Evolutionary conservation across 257 asterid genomes (phyloP), one percentile per base, ranked within the genome.

Genomic region (Forsythia suspensa): DNA sequence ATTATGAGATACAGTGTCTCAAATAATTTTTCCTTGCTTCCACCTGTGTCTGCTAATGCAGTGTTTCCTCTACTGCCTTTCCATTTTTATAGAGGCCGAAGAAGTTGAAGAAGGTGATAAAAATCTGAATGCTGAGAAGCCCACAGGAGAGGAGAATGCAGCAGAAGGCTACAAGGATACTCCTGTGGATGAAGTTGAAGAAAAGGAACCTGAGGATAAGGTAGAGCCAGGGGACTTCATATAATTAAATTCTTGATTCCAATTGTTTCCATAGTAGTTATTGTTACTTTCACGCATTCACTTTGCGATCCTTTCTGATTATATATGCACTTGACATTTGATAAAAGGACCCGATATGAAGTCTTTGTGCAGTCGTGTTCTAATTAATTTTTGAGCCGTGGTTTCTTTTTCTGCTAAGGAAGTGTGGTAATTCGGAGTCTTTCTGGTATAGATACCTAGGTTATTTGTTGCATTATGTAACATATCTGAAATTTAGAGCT

Each of bases 161-260:
- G 72, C 88, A 12, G 95, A 87, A 9, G 87, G 83, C 63, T 88
- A 86, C 57, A 87, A 88, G 86, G 96, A 87, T 74, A 81, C 74
- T 70, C 80, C 86, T 20, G 83, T 63, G 40, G 83, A 76, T 81
- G 97, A 85, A 77, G 88, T 78, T 81, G 97, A 87, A 77, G 90
- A 88, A 80, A 87, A 91, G 89, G 92, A 90, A 76, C 94, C 90
- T 24, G 96, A 93, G 87, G 84, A 84, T 67, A 91, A 92, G 92
- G 98, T 92, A 69, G 81, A 77, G 41, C 20, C 5, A 51, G 41
- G 34, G 38, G 40, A 15, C 77, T 43, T 78, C 5, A 40, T 66
- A 38, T 24, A 24, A 12, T 20, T 76, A 34, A 12, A 48, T 51
- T 38, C 37, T 2, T 13, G 63, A 48, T 61, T 21, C 51, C 51